These are phyloP conservation scores for Boletus patriciae DNA, from an alignment of 768 basidiomycete genomes.

Conservation along the genomic window DNA sequence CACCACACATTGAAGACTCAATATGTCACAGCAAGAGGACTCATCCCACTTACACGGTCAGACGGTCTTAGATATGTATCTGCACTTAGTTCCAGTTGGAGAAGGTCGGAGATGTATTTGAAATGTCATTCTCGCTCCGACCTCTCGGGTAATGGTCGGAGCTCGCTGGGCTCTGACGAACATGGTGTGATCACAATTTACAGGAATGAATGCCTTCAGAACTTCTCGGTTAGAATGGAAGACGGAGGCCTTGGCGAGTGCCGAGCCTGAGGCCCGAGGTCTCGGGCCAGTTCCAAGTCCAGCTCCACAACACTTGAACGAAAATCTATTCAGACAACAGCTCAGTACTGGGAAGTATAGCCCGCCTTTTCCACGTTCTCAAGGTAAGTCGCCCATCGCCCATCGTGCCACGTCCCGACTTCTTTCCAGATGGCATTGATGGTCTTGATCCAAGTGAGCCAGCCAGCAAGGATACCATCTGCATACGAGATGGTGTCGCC, in stretches of 20 bases:
- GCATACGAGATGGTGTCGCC: conserved; percentile 37
- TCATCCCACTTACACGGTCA: no score
- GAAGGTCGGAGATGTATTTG: no score
- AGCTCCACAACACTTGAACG: not conserved
- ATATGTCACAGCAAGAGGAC: no score
- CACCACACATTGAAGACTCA: no score
- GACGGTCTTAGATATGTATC: no score
- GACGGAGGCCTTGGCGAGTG: no score
- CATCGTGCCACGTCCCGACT: no score
- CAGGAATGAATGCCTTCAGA: not conserved
- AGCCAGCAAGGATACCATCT: conserved; percentile 36
- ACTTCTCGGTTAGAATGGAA: not conserved
- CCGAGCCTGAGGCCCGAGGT: no score
- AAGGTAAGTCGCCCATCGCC: conserved; percentile 23
- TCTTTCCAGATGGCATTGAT: conserved; percentile 13
- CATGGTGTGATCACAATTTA: not conserved
- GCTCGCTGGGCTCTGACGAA: conserved; percentile 1
- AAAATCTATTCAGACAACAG: not conserved
- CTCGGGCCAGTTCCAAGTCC: no score
- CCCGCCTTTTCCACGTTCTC: conserved; percentile 29
- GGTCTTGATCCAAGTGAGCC: conserved; percentile 37
- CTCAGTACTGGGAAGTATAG: conserved; percentile 28
- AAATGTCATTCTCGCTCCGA: not conserved
- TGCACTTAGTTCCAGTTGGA: no score
- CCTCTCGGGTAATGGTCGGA: not conserved